Conservation (phyloP, 2,329 filamentous ascomycete genomes). For the Lasiodiplodia sp. region DNA sequence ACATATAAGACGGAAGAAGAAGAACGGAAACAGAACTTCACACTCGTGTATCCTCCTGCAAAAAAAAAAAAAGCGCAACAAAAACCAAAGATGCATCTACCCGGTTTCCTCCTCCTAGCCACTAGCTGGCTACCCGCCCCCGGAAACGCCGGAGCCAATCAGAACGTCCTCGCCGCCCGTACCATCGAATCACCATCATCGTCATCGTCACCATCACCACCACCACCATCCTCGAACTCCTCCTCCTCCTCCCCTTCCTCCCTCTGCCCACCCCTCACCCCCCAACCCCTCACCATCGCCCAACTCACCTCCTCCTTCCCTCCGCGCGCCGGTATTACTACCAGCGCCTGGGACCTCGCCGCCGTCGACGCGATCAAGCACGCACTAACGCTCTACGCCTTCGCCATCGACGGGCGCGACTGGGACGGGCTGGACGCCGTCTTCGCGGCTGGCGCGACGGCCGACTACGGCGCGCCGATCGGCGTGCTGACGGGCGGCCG, state of each 20-base stretch:
- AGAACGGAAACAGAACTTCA: neutral
- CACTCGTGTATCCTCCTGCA: neutral
- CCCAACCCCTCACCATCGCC: neutral
- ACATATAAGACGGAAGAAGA: neutral
- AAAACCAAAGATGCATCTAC: neutral
- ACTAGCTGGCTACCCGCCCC: neutral
- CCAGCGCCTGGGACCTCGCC: neutral
- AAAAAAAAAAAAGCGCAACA: neutral
- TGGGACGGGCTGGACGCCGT: neutral
- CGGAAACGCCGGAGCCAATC: neutral
- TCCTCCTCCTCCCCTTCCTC: neutral
- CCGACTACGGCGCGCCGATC: conserved; percentile 10
- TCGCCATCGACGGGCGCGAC: conserved; percentile 16
- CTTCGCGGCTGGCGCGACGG: neutral
- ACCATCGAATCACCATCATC: neutral
- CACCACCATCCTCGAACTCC: neutral
- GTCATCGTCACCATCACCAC: neutral
- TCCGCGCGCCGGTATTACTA: neutral
- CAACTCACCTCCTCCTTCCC: neutral
- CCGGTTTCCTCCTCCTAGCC: neutral
- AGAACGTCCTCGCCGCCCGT: neutral
- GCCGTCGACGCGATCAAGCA: neutral
- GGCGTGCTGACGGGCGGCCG: neutral
- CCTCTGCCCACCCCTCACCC: neutral
- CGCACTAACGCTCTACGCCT: conserved; percentile 2